Conservation (phyloP, 2,329 filamentous ascomycete species). For the Clathrospora elynae region DNA sequence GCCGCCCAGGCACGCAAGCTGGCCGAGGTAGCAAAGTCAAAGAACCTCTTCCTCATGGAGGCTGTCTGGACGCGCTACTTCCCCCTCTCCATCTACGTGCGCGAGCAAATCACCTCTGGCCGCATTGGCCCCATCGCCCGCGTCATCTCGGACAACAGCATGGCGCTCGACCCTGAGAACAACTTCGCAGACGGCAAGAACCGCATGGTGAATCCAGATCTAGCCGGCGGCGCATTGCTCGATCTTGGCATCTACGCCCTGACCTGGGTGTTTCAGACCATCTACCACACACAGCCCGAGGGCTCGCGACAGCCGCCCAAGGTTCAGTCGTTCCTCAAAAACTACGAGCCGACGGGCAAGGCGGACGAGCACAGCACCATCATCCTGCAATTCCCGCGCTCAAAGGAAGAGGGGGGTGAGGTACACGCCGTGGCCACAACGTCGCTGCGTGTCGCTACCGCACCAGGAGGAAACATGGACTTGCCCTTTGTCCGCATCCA, state of each 20-base stretch:
- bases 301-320: slow-evolving; percentile 68
- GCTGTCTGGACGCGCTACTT: slow-evolving; percentile 91
- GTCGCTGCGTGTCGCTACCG: slow-evolving; percentile 55
- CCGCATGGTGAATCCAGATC: slow-evolving; percentile 81
- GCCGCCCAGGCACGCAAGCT: slow-evolving; percentile 76
- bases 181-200: slow-evolving; percentile 59
- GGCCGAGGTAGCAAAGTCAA: slow-evolving; percentile 71
- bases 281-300: slow-evolving; percentile 77
- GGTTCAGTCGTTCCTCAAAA: slow-evolving; percentile 69
- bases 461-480: slow-evolving; percentile 59
- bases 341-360: slow-evolving; percentile 72
- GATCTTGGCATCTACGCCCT: slow-evolving; percentile 88
- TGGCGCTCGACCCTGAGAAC: slow-evolving; percentile 65
- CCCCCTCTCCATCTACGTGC: slow-evolving; percentile 76
- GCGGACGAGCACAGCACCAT: slow-evolving; percentile 80
- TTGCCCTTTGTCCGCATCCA: slow-evolving; percentile 77
- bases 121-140: slow-evolving; percentile 62
- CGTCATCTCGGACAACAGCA: slow-evolving; percentile 62
- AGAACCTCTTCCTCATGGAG: slow-evolving; percentile 59
- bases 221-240: slow-evolving; percentile 81
- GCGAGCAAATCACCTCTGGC: slow-evolving; percentile 65
- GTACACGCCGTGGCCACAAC: slow-evolving; percentile 72
- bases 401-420: slow-evolving; percentile 56
- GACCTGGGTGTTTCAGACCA: slow-evolving; percentile 87
- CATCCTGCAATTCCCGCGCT: slow-evolving; percentile 73